A percentile compares a stretch with the other conserved stretches of the same genome.
phyloP scores from a whole-genome alignment of 176 grass and related monocot species.

The Bonia amplexicaulis region DNA sequence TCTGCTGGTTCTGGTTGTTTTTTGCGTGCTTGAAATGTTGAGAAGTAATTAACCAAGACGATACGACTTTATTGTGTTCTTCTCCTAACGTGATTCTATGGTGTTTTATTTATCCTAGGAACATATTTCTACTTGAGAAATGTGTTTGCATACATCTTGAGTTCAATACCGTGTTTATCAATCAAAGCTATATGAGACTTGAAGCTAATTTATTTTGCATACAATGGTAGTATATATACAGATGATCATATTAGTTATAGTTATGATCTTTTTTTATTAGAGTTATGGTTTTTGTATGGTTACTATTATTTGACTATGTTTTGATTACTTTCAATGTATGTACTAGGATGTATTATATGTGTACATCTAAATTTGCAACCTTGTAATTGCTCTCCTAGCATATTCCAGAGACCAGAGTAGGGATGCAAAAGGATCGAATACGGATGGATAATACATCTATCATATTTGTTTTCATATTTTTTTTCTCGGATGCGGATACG shows the following conservation, averaged over 20 bases:
- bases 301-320: neutral
- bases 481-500: no score
- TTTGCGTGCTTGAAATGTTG: neutral
- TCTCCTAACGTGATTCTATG: neutral
- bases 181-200: neutral
- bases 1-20: neutral
- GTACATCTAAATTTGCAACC: neutral
- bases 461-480: no score
- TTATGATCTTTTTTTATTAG: neutral
- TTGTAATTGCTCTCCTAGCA: neutral
- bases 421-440: no score
- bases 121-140: neutral
- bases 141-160: neutral
- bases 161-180: neutral
- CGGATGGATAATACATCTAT: no score
- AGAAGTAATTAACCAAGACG: conserved; percentile 5
- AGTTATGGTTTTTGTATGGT: neutral
- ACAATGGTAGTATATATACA: neutral
- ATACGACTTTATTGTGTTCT: neutral
- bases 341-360: neutral
- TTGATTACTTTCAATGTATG: neutral
- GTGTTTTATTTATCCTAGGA: neutral
- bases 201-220: neutral
- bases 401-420: neutral
- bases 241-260: neutral